These are phyloP conservation scores for Sclerotinia minor DNA, from an alignment of 2,329 filamentous ascomycete species.

Conservation along the genomic window DNA sequence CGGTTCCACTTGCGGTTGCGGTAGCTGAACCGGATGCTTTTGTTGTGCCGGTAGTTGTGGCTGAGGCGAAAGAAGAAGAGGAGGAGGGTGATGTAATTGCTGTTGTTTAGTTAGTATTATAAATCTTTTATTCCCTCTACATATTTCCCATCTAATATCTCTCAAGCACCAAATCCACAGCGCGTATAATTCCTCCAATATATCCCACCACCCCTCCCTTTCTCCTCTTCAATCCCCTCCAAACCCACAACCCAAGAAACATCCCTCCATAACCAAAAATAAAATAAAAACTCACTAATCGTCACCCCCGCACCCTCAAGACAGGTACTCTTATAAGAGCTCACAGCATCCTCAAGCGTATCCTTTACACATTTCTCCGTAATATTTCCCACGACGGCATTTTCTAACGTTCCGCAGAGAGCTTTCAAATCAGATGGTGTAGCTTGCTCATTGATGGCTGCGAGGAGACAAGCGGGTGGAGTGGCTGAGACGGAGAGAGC, in stretches of 20 bases:
- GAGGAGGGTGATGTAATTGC: constrained; percentile 14
- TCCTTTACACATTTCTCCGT: constrained; percentile 22
- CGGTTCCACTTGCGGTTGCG: constrained; percentile 6
- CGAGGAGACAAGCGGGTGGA: constrained; percentile 38
- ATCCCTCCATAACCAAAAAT: not conserved
- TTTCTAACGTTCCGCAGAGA: constrained; percentile 23
- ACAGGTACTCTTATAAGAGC: constrained; percentile 26
- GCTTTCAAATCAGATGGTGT: constrained; percentile 27
- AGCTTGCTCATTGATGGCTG: constrained; percentile 28
- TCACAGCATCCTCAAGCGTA: constrained; percentile 9
- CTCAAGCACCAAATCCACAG: not conserved
- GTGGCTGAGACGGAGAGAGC: constrained; percentile 30
- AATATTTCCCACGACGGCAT: constrained; percentile 26
- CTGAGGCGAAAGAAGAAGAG: not conserved
- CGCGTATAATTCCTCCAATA: not conserved
- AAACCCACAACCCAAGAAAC: not conserved
- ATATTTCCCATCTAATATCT: not conserved
- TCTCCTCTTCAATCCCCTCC: not conserved
- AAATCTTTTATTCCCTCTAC: not conserved
- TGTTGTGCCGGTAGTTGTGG: not conserved
- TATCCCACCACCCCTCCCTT: not conserved
- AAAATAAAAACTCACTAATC: constrained; percentile 16
- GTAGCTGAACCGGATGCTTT: not conserved
- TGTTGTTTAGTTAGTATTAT: not conserved
- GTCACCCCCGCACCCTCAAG: constrained; percentile 19